Evolutionary conservation across 1,139 yeast genomes (phyloP), one percentile per base, ranked within the genome.

Genomic region (Blastobotrys illinoisensis): DNA sequence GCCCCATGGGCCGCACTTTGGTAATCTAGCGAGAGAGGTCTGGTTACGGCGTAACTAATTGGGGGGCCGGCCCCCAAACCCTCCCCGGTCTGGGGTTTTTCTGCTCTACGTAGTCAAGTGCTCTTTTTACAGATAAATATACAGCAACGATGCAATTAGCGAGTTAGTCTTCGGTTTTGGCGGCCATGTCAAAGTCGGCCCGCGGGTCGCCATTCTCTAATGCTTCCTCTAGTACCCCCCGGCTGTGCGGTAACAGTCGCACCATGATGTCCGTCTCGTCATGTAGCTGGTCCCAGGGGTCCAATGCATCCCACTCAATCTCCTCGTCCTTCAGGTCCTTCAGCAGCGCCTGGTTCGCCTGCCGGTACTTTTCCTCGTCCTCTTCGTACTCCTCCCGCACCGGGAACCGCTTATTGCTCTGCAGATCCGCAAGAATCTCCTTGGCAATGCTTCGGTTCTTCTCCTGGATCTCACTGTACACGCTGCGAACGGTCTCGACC

Each of bases 261-360:
- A 65, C 64, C 45, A 58, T 53, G 16, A 65, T 57, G 52, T 64
- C 67, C 1, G 69, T 65, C 46, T 65, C 67, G 19, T 59, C 61
- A 5, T 59, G 51, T 14, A 65, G 56, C 21, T 53, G 54, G 24
- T 65, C 67, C 67, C 68, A 64, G 2, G 66, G 66, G 26, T 59
- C 62, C 45, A 64, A 55, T 20, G 58, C 62, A 40, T 64, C 62
- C 69, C 69, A 65, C 47, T 64, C 65, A 13, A 56, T 46, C n/a
- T 56, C 59, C 32, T 56, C 56, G 24, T 56, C 55, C 50, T 45
- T 58, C 54, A 49, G 46, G 51, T 46, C 55, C 50, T 18, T 43
- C 49, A 51, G 47, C 46, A 40, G 44, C 40, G 54, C 55, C 13
- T 40, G 52, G 21, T 52, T 52, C 3, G 23, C 44, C 32, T 47